A percentile compares a stretch with the other conserved stretches of the same genome.
Conservation (phyloP, 495 filamentous ascomycete genomes). For the Trichodelitschia bisporula region DNA sequence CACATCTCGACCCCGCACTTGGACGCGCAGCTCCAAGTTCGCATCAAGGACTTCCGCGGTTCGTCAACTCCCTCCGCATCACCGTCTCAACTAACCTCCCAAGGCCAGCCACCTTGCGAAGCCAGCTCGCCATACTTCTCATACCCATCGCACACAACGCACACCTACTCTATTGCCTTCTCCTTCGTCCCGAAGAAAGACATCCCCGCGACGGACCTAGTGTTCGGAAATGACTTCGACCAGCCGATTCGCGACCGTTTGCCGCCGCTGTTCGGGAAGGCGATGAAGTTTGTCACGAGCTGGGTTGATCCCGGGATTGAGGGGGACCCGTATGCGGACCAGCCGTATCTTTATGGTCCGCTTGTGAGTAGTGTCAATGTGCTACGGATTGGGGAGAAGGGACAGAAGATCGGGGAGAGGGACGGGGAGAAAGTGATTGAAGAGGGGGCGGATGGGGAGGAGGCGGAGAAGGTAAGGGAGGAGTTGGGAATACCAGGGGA, state of each 20-base stretch:
- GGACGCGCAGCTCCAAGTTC: slow-evolving; percentile 37
- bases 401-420: slow-evolving; percentile 1
- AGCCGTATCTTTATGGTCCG: slow-evolving; percentile 62
- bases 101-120: neutral
- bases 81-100: slow-evolving; percentile 2
- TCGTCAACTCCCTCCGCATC: slow-evolving; percentile 3
- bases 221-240: slow-evolving; percentile 89
- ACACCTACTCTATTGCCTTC: slow-evolving; percentile 66
- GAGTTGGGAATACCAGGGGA: slow-evolving; percentile 16
- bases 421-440: slow-evolving; percentile 2
- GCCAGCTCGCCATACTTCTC: slow-evolving; percentile 48
- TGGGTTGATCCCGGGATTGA: slow-evolving; percentile 70
- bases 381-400: slow-evolving; percentile 34
- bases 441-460: slow-evolving; percentile 23
- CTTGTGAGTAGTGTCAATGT: slow-evolving; percentile 48
- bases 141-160: slow-evolving; percentile 35
- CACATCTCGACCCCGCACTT: slow-evolving; percentile 34
- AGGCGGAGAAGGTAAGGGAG: slow-evolving; percentile 26
- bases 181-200: slow-evolving; percentile 40
- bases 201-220: slow-evolving; percentile 44
- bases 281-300: slow-evolving; percentile 64
- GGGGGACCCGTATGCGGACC: slow-evolving; percentile 66
- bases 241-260: slow-evolving; percentile 64
- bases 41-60: slow-evolving; percentile 38
- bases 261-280: slow-evolving; percentile 60